Evolutionary conservation across 139 green algal species (phyloP).

Genomic region (Chlamydomonas schloesseri): DNA sequence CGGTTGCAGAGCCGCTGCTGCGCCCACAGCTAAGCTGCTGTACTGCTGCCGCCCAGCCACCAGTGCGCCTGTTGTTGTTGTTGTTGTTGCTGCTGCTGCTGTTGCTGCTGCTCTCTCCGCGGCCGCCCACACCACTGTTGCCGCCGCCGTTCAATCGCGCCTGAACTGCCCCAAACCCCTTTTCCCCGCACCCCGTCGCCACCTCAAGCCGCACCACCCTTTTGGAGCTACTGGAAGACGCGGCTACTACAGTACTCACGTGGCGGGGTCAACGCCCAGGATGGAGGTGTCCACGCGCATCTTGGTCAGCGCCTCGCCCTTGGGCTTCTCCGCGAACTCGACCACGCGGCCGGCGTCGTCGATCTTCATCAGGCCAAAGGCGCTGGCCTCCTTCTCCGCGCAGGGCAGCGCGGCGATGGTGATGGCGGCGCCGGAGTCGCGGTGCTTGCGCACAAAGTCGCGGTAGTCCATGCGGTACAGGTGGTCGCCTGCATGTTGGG

Average conservation of each 20-base stretch:
- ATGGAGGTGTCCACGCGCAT: slow-evolving; percentile 99
- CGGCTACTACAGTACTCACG: slow-evolving; percentile 43
- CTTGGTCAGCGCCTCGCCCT: slow-evolving; percentile 87
- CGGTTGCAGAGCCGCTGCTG: too few relatives aligned
- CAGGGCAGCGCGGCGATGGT: slow-evolving; percentile 97
- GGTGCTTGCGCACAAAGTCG: slow-evolving; percentile 95
- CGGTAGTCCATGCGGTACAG: slow-evolving; percentile 99
- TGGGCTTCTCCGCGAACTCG: slow-evolving; percentile 99
- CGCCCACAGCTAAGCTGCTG: too few relatives aligned
- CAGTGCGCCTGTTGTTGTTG: too few relatives aligned
- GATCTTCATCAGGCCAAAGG: slow-evolving; percentile 99
- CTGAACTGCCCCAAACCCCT: too few relatives aligned
- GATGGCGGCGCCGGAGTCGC: slow-evolving; percentile 92
- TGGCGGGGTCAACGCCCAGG: slow-evolving; percentile 75
- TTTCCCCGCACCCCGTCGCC: too few relatives aligned
- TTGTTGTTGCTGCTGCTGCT: too few relatives aligned
- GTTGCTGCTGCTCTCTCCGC: too few relatives aligned
- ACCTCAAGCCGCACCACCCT: too few relatives aligned
- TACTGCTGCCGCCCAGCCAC: too few relatives aligned
- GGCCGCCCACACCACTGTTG: too few relatives aligned
- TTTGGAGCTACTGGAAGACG: too few relatives aligned
- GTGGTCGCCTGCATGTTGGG: slow-evolving; percentile 90
- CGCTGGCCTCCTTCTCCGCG: slow-evolving; percentile 87
- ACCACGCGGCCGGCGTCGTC: slow-evolving; percentile 85
- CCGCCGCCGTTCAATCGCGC: too few relatives aligned